Evolutionary conservation across 192 early-diverging fungal species (phyloP), one percentile per base, ranked within the genome.

Genomic region (Phycomyces nitens): DNA sequence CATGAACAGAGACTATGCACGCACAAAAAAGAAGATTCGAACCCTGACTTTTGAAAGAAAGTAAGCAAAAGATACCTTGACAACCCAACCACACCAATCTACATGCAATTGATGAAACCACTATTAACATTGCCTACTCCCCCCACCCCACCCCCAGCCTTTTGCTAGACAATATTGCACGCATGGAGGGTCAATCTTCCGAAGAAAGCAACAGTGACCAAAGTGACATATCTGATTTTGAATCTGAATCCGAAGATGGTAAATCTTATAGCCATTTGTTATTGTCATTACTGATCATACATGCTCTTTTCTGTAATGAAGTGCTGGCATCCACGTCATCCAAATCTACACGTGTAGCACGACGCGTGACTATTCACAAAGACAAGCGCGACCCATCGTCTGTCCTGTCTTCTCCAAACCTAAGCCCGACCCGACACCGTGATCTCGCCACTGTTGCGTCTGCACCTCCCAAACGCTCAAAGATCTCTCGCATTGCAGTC

Each of bases 381-480:
- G 56, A 58, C 56, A 58, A 58, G 29, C 56, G 27, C 10, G 27
- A 21, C 9, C 53, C 53, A 22, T 39, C 26, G 15, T 4, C 54
- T n/a, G 34, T 56, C 5, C 16, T 39, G 22, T 41, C 34, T 21
- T 41, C n/a, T 3, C 24, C 54, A 24, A 62, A 9, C 40, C 52
- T 7, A 16, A 49, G 22, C 38, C 39, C 38, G 22, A 64, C 20
- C 24, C 24, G 0, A 27, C 41, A 47, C n/a, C 49, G 55, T 20
- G 64, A 65, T 14, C 14, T 62, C 12, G 27, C 68, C 7, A 62
- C 60, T 0, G 60, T 62, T 4, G 68, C 68, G 5, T 62, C 68
- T 38, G 60, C 68, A 3, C 60, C 68, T 22, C 68, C 68, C 3
- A 69, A 69, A 52, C 53, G 68, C 27, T 69, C 68, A 14, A 69